Percentiles rank a stretch among this genome's conserved stretches.
These are phyloP conservation scores for Zygoascus flipseniorum DNA, from an alignment of 805 yeast genomes.

Conservation along the genomic window DNA sequence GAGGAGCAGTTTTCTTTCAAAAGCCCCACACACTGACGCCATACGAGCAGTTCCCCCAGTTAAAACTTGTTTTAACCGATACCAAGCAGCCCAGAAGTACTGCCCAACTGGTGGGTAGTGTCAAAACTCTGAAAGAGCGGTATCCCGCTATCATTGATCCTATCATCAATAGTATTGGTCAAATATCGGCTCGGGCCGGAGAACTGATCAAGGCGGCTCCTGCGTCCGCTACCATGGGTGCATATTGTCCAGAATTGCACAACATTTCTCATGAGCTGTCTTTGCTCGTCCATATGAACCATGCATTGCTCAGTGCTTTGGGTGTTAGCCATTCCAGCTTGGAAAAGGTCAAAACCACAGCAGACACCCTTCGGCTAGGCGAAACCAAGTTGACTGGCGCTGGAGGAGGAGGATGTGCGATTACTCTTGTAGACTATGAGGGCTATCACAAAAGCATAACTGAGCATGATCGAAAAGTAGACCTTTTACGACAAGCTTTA, in stretches of 20 bases:
- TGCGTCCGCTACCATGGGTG: slow-evolving; percentile 32
- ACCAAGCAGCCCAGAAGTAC: slow-evolving; percentile 85
- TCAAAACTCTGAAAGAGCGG: slow-evolving; percentile 44
- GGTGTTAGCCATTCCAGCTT: slow-evolving; percentile 93
- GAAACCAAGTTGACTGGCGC: slow-evolving; percentile 95
- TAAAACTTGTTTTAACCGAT: slow-evolving; percentile 70
- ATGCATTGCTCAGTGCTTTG: slow-evolving; percentile 72
- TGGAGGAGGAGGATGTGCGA: slow-evolving; percentile 98
- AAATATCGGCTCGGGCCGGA: slow-evolving; percentile 65
- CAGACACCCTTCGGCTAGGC: slow-evolving; percentile 61
- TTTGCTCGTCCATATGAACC: slow-evolving; percentile 70
- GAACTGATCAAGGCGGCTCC: slow-evolving; percentile 46
- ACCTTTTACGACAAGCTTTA: slow-evolving; percentile 27
- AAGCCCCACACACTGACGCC: slow-evolving; percentile 51
- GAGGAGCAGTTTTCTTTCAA: slow-evolving; percentile 91
- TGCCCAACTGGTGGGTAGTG: slow-evolving; percentile 72
- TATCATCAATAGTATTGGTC: slow-evolving; percentile 69
- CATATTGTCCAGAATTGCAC: slow-evolving; percentile 12
- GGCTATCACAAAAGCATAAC: slow-evolving; percentile 21
- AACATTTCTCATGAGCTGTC: slow-evolving; percentile 33
- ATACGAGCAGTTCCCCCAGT: slow-evolving; percentile 64
- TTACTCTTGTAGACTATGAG: slow-evolving; percentile 50
- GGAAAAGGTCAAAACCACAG: slow-evolving; percentile 60
- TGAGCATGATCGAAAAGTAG: slow-evolving; percentile 18
- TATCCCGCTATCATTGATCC: slow-evolving; percentile 49